These are phyloP conservation scores for Trametes sp. DNA, from an alignment of 1,284 basidiomycete species.

Conservation along the genomic window DNA sequence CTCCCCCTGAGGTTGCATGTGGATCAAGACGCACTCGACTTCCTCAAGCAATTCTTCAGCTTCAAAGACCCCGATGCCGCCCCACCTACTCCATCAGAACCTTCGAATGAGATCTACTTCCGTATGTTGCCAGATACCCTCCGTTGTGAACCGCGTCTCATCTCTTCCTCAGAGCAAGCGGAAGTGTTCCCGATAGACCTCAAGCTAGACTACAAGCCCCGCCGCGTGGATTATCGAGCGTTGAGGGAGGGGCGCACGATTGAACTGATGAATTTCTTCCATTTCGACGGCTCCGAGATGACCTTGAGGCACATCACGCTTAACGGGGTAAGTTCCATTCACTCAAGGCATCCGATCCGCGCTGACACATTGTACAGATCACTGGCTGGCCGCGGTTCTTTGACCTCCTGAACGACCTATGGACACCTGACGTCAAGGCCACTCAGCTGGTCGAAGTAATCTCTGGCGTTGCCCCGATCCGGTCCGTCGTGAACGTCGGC, in stretches of 20 bases:
- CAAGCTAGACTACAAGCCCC: slow-evolving; percentile 98
- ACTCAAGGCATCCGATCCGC: neutral
- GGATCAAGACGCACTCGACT: slow-evolving; percentile 98
- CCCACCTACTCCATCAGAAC: slow-evolving; percentile 41
- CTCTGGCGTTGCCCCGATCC: slow-evolving; percentile 95
- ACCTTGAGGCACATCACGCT: slow-evolving; percentile 92
- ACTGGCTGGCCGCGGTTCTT: slow-evolving; percentile 90
- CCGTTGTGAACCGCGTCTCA: neutral
- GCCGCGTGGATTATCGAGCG: slow-evolving; percentile 95
- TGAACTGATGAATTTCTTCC: slow-evolving; percentile 99
- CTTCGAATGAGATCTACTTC: slow-evolving; percentile 71
- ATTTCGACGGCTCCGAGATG: slow-evolving; percentile 99
- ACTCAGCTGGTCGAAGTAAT: slow-evolving; percentile 98
- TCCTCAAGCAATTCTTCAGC: slow-evolving; percentile 95
- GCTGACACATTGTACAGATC: slow-evolving; percentile 57
- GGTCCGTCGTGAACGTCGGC: slow-evolving; percentile 95
- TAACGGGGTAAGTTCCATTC: slow-evolving; percentile 67
- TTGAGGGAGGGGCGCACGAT: slow-evolving; percentile 91
- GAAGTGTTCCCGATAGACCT: slow-evolving; percentile 91
- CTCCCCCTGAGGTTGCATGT: slow-evolving; percentile 92
- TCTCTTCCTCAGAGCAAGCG: slow-evolving; percentile 68
- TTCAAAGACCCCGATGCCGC: slow-evolving; percentile 74
- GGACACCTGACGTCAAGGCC: slow-evolving; percentile 99
- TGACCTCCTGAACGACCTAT: slow-evolving; percentile 93
- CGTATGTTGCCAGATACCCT: slow-evolving; percentile 55